These are phyloP conservation scores for Eimeria brunetti DNA, from an alignment of 169 alveolate genomes.

Conservation along the genomic window DNA sequence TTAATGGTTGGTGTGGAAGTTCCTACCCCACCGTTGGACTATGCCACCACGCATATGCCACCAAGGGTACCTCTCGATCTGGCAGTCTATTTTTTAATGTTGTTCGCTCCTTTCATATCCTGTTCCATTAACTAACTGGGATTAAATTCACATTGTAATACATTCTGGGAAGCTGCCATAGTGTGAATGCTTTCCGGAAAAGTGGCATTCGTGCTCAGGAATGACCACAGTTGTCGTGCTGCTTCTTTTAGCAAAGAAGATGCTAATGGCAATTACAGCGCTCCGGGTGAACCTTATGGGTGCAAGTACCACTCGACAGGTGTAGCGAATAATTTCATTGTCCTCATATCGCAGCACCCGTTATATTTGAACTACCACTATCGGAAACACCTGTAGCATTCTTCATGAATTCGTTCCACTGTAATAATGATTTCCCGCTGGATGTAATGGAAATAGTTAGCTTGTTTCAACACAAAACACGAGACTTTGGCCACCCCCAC, in stretches of 20 bases:
- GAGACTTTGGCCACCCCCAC: no score
- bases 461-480: no score
- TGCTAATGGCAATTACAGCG: neutral
- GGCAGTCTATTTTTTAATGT: neutral
- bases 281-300: neutral
- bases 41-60: neutral
- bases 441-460: no score
- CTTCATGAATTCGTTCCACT: neutral
- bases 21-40: neutral
- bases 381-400: neutral
- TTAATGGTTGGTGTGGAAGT: neutral
- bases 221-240: neutral
- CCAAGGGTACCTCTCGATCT: neutral
- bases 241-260: neutral
- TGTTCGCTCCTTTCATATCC: neutral
- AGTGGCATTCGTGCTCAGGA: neutral
- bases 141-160: neutral
- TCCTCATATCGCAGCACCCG: neutral
- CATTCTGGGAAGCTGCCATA: neutral
- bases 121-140: neutral
- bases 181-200: neutral
- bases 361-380: neutral
- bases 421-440: no score
- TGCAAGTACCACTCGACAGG: neutral
- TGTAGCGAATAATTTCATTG: neutral